These are phyloP conservation scores for Tuber brumale DNA, from an alignment of 495 filamentous ascomycete species.

Conservation along the genomic window DNA sequence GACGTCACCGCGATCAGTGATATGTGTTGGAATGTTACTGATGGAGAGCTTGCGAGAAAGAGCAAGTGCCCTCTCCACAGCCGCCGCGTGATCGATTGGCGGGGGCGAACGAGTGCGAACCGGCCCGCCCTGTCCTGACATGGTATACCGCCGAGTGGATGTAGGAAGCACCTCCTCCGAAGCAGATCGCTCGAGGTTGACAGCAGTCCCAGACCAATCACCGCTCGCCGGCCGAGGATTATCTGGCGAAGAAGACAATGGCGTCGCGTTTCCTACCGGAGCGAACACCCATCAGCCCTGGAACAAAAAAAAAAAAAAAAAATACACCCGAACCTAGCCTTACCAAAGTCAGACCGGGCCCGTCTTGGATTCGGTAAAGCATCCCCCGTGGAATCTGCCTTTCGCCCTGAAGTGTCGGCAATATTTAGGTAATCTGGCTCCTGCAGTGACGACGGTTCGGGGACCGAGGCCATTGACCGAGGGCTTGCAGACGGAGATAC, in stretches of 20 bases:
- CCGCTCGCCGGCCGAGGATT: constrained; percentile 43
- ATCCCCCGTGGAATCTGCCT: constrained; percentile 21
- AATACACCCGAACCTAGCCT: constrained; percentile 43
- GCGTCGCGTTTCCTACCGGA: constrained; percentile 48
- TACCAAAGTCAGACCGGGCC: constrained; percentile 52
- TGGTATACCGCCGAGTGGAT: constrained; percentile 36
- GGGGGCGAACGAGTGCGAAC: constrained; percentile 47
- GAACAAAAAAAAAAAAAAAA: neutral
- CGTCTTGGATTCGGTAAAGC: constrained; percentile 32
- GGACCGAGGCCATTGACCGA: constrained; percentile 53
- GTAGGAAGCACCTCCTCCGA: constrained; percentile 49
- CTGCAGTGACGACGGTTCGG: constrained; percentile 54
- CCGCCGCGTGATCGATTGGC: constrained; percentile 64
- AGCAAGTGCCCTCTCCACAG: constrained; percentile 72
- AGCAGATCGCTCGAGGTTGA: constrained; percentile 49
- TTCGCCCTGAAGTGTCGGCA: constrained; percentile 28
- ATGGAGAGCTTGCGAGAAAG: constrained; percentile 76
- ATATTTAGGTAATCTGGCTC: constrained; percentile 77
- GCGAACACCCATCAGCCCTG: constrained; percentile 12
- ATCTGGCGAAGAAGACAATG: constrained; percentile 56
- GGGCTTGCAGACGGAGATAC: constrained; percentile 83
- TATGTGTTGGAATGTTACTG: constrained; percentile 85
- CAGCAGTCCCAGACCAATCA: constrained; percentile 43
- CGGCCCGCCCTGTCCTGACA: constrained; percentile 38
- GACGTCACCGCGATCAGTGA: constrained; percentile 88